Conservation (phyloP, 176 grass and related monocot genomes). For the barley (Hordeum vulgare) region MorexV3_pseudomolecules_assembly NC_058518.1:397451889-397452388, state of each 20-base stretch:
- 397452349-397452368: background rate
- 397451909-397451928: constrained; percentile 67
- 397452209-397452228: constrained; percentile 26
- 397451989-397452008: constrained; percentile 48
- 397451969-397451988: constrained; percentile 23
- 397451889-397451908: constrained; percentile 61
- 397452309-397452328: background rate
- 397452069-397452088: constrained; percentile 42
- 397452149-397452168: constrained; percentile 44
- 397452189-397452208: constrained; percentile 26
- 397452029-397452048: constrained; percentile 42
- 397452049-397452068: constrained; percentile 56
- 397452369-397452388: background rate
- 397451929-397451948: constrained; percentile 65
- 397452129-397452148: constrained; percentile 75
- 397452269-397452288: constrained; percentile 7
- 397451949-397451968: constrained; percentile 39
- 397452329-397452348: background rate
- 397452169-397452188: constrained; percentile 41
- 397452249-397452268: constrained; percentile 13
- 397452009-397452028: constrained; percentile 66
- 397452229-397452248: constrained; percentile 41
- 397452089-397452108: constrained; percentile 41
- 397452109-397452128: constrained; percentile 56
- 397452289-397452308: constrained; percentile 32